Percentiles rank a stretch among this genome's conserved stretches.
These are phyloP conservation scores for Rhizopus arrhizus DNA, from an alignment of 371 early-diverging fungal genomes.

Conservation along the genomic window DNA sequence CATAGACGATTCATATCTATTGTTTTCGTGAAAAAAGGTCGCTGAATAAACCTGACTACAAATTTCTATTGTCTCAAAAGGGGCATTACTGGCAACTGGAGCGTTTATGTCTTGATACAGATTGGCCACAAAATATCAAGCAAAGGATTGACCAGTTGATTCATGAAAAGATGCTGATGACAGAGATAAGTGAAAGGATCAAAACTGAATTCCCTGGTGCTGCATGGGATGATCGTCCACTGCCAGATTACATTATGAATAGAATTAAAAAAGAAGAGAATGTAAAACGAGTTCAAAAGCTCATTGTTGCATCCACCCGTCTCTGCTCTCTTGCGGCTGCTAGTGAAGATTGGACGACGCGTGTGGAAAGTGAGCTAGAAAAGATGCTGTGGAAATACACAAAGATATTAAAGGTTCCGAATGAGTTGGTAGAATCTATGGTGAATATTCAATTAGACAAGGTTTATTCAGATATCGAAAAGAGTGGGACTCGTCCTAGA, in stretches of 20 bases:
- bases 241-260: constrained; percentile 59
- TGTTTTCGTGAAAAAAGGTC: constrained; percentile 59
- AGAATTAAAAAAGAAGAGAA: constrained; percentile 49
- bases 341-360: constrained; percentile 45
- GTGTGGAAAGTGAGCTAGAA: constrained; percentile 38
- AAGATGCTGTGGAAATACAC: constrained; percentile 37
- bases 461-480: constrained; percentile 21
- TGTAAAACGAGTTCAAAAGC: constrained; percentile 48
- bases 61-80: constrained; percentile 57
- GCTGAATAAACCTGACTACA: constrained; percentile 32
- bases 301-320: constrained; percentile 40
- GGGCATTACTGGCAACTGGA: constrained; percentile 49
- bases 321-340: constrained; percentile 46
- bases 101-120: constrained; percentile 24
- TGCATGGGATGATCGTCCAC: constrained; percentile 63
- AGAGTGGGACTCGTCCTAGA: not conserved
- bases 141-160: constrained; percentile 49
- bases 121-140: constrained; percentile 48
- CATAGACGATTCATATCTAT: constrained; percentile 59
- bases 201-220: constrained; percentile 59
- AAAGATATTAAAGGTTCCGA: constrained; percentile 7
- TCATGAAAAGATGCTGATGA: constrained; percentile 37
- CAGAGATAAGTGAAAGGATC: constrained; percentile 50
- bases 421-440: constrained; percentile 11
- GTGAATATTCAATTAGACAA: constrained; percentile 21